Evolutionary conservation across 2,329 filamentous ascomycete genomes (phyloP).

Genomic region (Xylaria hypoxylon): DNA sequence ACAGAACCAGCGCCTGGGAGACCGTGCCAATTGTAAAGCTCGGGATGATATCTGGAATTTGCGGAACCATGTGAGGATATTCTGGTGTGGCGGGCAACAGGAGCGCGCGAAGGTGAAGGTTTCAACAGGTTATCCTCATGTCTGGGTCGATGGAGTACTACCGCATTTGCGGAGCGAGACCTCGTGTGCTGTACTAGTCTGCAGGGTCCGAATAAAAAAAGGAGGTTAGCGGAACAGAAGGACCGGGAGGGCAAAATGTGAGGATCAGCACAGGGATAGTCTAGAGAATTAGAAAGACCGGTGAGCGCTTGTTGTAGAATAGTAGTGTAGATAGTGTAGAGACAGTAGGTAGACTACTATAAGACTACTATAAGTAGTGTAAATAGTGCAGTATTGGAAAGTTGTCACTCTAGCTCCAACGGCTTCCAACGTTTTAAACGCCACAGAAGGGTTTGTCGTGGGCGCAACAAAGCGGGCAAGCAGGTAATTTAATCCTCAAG

Average conservation of each 20-base stretch:
- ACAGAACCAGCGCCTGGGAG: constrained; percentile 29
- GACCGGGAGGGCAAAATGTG: constrained; percentile 35
- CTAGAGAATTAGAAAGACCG: constrained; percentile 24
- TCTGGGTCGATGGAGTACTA: constrained; percentile 35
- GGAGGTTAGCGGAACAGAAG: constrained; percentile 40
- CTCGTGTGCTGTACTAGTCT: constrained; percentile 45
- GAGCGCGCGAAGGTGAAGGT: constrained; percentile 31
- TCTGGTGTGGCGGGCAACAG: constrained; percentile 15
- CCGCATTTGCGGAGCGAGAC: constrained; percentile 45
- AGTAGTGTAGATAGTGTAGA: too few species aligned
- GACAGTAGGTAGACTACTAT: too few species aligned
- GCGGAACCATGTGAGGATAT: constrained; percentile 37
- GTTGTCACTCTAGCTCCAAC: constrained; percentile 24
- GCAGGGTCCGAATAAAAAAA: constrained; percentile 35
- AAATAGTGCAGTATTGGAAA: neutral
- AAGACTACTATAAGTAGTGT: neutral
- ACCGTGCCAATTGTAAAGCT: constrained; percentile 37
- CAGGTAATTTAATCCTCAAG: constrained; percentile 7
- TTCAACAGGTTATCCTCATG: constrained; percentile 44
- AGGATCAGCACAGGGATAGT: constrained; percentile 42
- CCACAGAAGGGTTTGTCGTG: constrained; percentile 14
- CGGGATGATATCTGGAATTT: constrained; percentile 39
- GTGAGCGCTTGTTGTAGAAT: constrained; percentile 16
- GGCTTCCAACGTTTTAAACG: constrained; percentile 13
- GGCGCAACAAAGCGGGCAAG: constrained; percentile 5